A percentile compares a stretch with the other conserved stretches of the same genome.
These are phyloP conservation scores for Penicillium dipodomyicola DNA, from an alignment of 495 filamentous ascomycete species.

Conservation along the genomic window DNA sequence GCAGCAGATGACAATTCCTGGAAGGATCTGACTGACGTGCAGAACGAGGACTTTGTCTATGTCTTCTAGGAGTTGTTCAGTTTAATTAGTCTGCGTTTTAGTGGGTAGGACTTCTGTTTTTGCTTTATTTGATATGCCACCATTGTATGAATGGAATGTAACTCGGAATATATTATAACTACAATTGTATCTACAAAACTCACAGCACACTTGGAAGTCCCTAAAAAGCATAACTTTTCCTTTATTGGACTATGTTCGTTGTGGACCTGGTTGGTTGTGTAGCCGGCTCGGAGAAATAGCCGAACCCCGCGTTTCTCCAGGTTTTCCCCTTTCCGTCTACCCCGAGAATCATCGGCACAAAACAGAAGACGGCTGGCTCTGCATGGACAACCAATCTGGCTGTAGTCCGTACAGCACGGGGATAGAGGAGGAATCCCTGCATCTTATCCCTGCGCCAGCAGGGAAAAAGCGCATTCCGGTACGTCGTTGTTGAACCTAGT, in stretches of 20 bases:
- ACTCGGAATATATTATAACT: neutral
- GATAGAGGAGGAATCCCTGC: constrained; percentile 30
- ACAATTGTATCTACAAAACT: neutral
- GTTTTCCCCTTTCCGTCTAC: constrained; percentile 17
- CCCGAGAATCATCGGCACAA: neutral
- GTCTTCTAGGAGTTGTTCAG: constrained; percentile 42
- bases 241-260: too few relatives aligned
- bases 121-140: too few relatives aligned
- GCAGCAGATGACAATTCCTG: constrained; percentile 51
- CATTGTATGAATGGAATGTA: neutral
- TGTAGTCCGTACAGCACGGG: neutral
- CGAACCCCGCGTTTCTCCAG: constrained; percentile 35
- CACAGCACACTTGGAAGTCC: neutral
- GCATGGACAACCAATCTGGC: neutral
- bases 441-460: constrained; percentile 27
- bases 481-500: constrained; percentile 1
- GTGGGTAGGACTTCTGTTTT: neutral
- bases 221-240: neutral
- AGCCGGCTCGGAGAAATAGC: constrained; percentile 23
- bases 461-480: constrained; percentile 45
- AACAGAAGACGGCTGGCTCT: neutral
- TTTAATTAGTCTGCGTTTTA: neutral
- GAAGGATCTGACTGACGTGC: constrained; percentile 53
- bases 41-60: constrained; percentile 60
- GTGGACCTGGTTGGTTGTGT: constrained; percentile 2